These are phyloP conservation scores for Dothideomycetes sp. DNA, from an alignment of 2,329 filamentous ascomycete genomes.

Conservation along the genomic window DNA sequence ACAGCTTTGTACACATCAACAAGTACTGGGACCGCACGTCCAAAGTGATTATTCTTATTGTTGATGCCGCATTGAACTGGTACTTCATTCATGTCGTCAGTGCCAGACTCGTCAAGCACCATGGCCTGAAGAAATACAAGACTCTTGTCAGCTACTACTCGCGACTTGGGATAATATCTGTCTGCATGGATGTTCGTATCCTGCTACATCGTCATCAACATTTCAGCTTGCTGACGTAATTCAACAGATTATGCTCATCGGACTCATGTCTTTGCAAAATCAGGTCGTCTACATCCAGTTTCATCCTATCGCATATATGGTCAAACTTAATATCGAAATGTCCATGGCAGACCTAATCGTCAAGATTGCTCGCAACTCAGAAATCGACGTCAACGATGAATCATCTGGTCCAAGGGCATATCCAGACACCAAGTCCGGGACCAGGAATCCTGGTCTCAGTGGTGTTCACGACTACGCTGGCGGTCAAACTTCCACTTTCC, in stretches of 20 bases:
- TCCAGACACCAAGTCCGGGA: not conserved
- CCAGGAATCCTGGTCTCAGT: not conserved
- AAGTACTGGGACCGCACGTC: conserved; percentile 28
- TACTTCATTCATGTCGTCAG: conserved; percentile 34
- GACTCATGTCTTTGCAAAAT: conserved; percentile 7
- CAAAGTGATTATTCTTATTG: conserved; percentile 26
- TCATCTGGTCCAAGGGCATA: not conserved
- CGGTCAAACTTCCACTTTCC: conserved; percentile 1
- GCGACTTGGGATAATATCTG: conserved; percentile 37
- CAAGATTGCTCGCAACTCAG: conserved; percentile 21
- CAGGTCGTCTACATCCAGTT: conserved; percentile 34
- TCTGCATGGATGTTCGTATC: conserved; percentile 34
- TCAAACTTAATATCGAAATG: conserved; percentile 43
- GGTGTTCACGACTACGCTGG: conserved; percentile 3
- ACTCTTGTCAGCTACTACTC: conserved; percentile 40
- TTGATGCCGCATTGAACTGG: conserved; percentile 27
- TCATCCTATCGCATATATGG: conserved; percentile 35
- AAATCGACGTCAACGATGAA: conserved; percentile 1
- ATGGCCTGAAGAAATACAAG: conserved; percentile 41
- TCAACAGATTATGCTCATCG: conserved; percentile 5
- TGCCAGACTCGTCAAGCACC: conserved; percentile 31
- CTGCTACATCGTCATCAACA: not conserved
- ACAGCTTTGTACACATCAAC: conserved; percentile 22
- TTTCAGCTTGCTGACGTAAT: not conserved
- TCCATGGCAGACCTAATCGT: conserved; percentile 40